These are phyloP conservation scores for Neonectria punicea DNA, from an alignment of 2,329 filamentous ascomycete genomes.

Conservation along the genomic window DNA sequence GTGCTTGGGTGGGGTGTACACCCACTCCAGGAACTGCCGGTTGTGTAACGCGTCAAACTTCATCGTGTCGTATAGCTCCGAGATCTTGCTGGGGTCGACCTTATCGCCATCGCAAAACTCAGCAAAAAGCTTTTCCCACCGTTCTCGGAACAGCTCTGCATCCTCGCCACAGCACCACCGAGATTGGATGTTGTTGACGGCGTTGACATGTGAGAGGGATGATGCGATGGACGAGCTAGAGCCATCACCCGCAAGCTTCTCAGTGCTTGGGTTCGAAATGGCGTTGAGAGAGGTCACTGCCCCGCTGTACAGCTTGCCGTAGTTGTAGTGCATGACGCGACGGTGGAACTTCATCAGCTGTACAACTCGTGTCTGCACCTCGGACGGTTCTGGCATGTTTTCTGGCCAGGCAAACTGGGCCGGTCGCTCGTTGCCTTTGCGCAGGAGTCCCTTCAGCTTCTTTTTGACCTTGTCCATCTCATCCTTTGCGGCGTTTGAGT, in stretches of 20 bases:
- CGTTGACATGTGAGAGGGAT: slow-evolving; percentile 69
- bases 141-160: slow-evolving; percentile 90
- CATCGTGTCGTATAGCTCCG: slow-evolving; percentile 98
- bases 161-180: slow-evolving; percentile 98
- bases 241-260: slow-evolving; percentile 56
- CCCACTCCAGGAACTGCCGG: slow-evolving; percentile 94
- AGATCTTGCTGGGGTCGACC: slow-evolving; percentile 98
- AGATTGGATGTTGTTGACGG: slow-evolving; percentile 79
- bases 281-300: slow-evolving; percentile 71
- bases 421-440: slow-evolving; percentile 92
- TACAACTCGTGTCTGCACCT: slow-evolving; percentile 91
- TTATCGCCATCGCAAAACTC: slow-evolving; percentile 98
- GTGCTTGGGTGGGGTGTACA: slow-evolving; percentile 86
- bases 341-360: slow-evolving; percentile 98
- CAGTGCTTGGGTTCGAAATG: slow-evolving; percentile 62
- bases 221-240: slow-evolving; percentile 57
- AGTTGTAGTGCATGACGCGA: slow-evolving; percentile 94
- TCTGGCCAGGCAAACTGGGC: slow-evolving; percentile 98
- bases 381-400: slow-evolving; percentile 92
- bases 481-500: slow-evolving; percentile 98
- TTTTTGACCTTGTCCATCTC: slow-evolving; percentile 99
- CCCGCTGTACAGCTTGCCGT: slow-evolving; percentile 77
- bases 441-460: slow-evolving; percentile 91
- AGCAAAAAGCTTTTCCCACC: slow-evolving; percentile 97
- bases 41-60: slow-evolving; percentile 99